These are phyloP conservation scores for Podaxis sp. DNA, from an alignment of 768 basidiomycete species.

Conservation along the genomic window DNA sequence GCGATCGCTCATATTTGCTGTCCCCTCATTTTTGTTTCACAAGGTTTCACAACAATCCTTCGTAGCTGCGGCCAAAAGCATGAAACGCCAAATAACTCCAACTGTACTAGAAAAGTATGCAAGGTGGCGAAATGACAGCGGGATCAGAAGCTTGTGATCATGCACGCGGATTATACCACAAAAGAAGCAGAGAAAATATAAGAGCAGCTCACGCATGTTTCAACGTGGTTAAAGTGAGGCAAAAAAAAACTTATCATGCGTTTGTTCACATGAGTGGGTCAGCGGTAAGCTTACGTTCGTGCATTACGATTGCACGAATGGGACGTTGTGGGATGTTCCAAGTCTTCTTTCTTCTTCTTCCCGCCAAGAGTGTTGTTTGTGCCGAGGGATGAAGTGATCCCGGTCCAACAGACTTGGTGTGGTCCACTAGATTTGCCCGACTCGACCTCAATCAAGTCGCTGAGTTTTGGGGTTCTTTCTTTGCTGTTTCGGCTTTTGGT, in stretches of 20 bases:
- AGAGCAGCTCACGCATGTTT: background rate
- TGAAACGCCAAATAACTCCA: slow-evolving; percentile 84
- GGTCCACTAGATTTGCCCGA: background rate
- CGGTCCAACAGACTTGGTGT: background rate
- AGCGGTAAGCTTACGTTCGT: background rate
- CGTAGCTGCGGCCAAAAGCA: slow-evolving; percentile 64
- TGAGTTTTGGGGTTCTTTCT: background rate
- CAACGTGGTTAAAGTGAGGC: slow-evolving; percentile 3
- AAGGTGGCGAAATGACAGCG: slow-evolving; percentile 53
- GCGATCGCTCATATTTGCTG: background rate
- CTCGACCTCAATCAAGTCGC: background rate
- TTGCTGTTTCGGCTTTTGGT: background rate
- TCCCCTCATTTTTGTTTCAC: background rate
- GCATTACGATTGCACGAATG: background rate
- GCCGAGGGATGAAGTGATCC: background rate
- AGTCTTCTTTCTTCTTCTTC: background rate
- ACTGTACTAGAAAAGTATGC: slow-evolving; percentile 71
- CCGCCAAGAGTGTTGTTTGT: background rate
- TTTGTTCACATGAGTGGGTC: background rate
- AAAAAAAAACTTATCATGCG: background rate
- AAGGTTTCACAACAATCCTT: slow-evolving; percentile 81
- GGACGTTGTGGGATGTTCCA: background rate
- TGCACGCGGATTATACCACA: too few relatives aligned
- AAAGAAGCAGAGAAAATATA: background rate
- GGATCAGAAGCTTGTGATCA: slow-evolving; percentile 23